Conservation (phyloP, 208 protist genomes). For the Trypanosoma rangeli region DNA sequence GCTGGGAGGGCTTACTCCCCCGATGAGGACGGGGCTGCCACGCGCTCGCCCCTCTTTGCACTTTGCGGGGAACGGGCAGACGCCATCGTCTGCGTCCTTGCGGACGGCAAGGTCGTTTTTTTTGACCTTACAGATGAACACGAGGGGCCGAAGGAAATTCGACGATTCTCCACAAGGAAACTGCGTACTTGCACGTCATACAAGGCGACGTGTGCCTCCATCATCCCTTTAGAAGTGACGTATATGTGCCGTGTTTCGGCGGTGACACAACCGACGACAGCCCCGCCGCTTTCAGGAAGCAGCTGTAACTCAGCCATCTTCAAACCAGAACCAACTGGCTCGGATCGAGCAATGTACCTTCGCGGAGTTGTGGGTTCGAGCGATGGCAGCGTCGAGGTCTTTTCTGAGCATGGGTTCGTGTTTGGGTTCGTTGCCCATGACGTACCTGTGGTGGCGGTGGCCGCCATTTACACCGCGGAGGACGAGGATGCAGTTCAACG, state of each 20-base stretch:
- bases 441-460: constrained; percentile 46
- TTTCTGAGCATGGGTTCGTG: constrained; percentile 68
- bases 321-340: neutral
- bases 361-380: constrained; percentile 69
- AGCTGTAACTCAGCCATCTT: neutral
- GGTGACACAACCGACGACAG: neutral
- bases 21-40: neutral
- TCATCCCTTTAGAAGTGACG: constrained; percentile 61
- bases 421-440: constrained; percentile 77
- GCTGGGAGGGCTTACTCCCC: neutral
- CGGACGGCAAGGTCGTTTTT: constrained; percentile 46
- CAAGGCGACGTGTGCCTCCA: constrained; percentile 43
- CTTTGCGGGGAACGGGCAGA: constrained; percentile 45
- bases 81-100: constrained; percentile 52
- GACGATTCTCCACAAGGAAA: constrained; percentile 32
- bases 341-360: constrained; percentile 34
- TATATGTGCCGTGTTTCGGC: constrained; percentile 41
- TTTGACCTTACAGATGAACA: constrained; percentile 37
- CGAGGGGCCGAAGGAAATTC: constrained; percentile 43
- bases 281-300: neutral
- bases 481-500: neutral
- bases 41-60: constrained; percentile 38
- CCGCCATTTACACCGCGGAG: constrained; percentile 38
- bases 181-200: constrained; percentile 1
- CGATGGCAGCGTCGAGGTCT: constrained; percentile 76